Conservation (phyloP, 257 asterid species). For the Hygrophila difformis region DNA sequence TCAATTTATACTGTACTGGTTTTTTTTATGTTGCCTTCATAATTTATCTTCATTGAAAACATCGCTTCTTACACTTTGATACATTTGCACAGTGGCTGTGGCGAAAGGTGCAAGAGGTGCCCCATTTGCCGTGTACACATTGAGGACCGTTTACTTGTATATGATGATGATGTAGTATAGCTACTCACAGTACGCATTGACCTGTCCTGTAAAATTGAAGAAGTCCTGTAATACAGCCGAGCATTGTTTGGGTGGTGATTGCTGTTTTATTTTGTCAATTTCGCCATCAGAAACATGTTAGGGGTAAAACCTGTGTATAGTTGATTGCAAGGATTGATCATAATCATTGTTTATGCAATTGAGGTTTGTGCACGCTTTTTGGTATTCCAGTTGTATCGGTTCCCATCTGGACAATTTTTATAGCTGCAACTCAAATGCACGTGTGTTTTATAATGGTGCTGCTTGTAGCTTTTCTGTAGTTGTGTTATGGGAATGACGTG, state of each 20-base stretch:
- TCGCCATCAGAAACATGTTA: conserved; percentile 27
- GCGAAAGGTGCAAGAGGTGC: conserved; percentile 88
- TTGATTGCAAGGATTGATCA: background rate
- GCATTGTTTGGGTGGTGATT: conserved; percentile 32
- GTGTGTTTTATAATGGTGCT: too few species aligned
- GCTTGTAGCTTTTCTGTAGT: too few species aligned
- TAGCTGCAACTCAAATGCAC: too few species aligned
- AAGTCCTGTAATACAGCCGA: background rate
- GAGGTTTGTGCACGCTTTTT: too few species aligned
- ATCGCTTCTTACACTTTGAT: background rate
- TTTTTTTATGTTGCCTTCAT: background rate
- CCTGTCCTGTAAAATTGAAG: conserved; percentile 1
- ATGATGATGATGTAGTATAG: conserved; percentile 66
- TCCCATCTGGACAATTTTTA: too few species aligned
- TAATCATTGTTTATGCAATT: too few species aligned
- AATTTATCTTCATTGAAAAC: too few species aligned
- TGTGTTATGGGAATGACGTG: too few species aligned
- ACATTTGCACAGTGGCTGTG: conserved; percentile 42
- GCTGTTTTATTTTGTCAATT: conserved; percentile 53
- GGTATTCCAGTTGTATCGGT: too few species aligned
- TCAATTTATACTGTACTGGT: too few species aligned
- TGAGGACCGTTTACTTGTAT: conserved; percentile 65
- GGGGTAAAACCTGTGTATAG: background rate
- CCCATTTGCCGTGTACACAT: conserved; percentile 79
- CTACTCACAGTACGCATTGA: background rate